Evolutionary conservation across 306 rosid genomes (phyloP), one percentile per base, ranked within the genome.

Genomic region (Herpetospermum pedunculosum): DNA sequence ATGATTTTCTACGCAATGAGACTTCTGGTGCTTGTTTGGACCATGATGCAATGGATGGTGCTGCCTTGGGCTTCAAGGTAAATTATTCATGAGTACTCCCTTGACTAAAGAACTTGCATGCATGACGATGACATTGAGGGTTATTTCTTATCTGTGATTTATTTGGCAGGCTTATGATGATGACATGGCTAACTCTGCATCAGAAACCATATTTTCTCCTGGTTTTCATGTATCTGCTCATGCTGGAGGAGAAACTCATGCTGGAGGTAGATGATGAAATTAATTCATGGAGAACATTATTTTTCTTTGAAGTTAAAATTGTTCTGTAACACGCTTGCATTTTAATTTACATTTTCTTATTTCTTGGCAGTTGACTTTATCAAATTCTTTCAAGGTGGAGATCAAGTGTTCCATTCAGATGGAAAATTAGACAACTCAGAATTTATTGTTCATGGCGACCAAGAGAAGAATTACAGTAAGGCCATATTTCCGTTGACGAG

Each of bases 161-260:
- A 11, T 83, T 72, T 55, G 71, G 81, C 83, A 94, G 97, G 88
- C 81, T 74, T 79, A 77, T 78, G 69, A 73, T 65, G 84, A 80
- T 69, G 86, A 79, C 83, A 75, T 83, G 55, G 80, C 28, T 16
- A 83, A 83, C 79, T 75, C 75, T 49, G 81, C 77, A 55, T 77
- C 84, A 53, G 96, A 86, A 82, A 91, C 92, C 75, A 89, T 95
- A 71, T 95, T 95, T 85, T 95, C 99, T 81, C 99, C 97, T 40
- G 79, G 85, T 49, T 95, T 91, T 84, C 97, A 89, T 75, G 75
- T 82, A 65, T 77, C 92, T 29, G 88, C 84, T 77, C 90, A 87
- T 49, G 72, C 76, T 64, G 96, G 83, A 62, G 96, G 79, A 54
- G 88, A 85, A 74, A 75, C 82, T 37, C 79, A 79, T 57, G 85